Evolutionary conservation across 768 basidiomycete species (phyloP).

Genomic region (Tricholoma furcatifolium): DNA sequence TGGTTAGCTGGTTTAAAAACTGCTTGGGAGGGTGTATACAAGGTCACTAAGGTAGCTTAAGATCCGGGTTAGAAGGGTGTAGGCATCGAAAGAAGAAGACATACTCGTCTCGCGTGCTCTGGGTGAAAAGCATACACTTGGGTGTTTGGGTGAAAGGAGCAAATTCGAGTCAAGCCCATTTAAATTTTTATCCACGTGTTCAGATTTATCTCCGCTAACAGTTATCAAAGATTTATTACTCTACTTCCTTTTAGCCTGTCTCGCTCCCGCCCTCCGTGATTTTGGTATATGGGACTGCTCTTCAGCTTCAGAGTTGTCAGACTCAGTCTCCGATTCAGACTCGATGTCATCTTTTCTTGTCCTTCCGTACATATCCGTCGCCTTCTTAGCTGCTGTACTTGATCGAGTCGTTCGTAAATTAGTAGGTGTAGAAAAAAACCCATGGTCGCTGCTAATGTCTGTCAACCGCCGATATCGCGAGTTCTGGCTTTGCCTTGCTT

Average conservation of each 20-base stretch:
- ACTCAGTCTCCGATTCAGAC: conserved; percentile 43
- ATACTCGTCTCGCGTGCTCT: conserved; percentile 88
- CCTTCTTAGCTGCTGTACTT: conserved; percentile 25
- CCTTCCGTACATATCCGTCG: conserved; percentile 37
- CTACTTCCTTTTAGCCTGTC: conserved; percentile 11
- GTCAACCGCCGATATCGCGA: conserved; percentile 47
- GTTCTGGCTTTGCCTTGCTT: conserved; percentile 12
- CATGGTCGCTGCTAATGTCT: conserved; percentile 47
- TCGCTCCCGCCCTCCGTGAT: conserved; percentile 51
- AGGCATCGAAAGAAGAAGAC: conserved; percentile 21
- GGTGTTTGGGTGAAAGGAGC: conserved; percentile 16
- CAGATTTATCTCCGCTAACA: conserved; percentile 52
- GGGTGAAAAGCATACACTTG: conserved; percentile 76
- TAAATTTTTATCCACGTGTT: conserved; percentile 16
- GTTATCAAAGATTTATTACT: not conserved
- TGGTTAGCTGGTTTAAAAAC: conserved; percentile 27
- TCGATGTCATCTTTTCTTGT: conserved; percentile 31
- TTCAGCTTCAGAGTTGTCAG: conserved; percentile 39
- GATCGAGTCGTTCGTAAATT: conserved; percentile 28
- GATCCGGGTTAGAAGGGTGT: conserved; percentile 22
- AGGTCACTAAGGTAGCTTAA: conserved; percentile 87
- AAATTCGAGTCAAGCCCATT: conserved; percentile 10
- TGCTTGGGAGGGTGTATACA: conserved; percentile 69
- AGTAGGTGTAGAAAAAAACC: conserved; percentile 28
- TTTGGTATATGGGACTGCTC: conserved; percentile 60